Conservation (phyloP, 169 alveolate genomes). For the Plasmodium chabaudi region DNA sequence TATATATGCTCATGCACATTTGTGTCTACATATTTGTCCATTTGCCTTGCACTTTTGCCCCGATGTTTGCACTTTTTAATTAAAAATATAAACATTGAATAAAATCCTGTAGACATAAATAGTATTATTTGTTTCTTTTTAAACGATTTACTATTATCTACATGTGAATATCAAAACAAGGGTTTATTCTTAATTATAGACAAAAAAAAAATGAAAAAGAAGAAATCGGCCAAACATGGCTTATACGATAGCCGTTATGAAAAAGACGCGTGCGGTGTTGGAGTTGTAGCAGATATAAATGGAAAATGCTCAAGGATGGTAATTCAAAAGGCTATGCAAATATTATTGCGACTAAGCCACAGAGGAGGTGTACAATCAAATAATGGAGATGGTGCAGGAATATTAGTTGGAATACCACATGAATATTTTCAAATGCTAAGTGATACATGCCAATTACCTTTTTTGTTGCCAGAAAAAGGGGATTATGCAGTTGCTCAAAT, state of each 20-base stretch:
- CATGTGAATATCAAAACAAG: too few species aligned
- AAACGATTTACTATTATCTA: too few species aligned
- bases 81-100: too few species aligned
- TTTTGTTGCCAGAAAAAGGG: conserved; percentile 77
- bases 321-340: conserved; percentile 80
- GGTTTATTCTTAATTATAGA: not conserved
- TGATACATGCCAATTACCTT: conserved; percentile 77
- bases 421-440: conserved; percentile 75
- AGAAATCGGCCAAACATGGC: conserved; percentile 48
- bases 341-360: conserved; percentile 78
- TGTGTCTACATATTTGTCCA: too few species aligned
- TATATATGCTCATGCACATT: too few species aligned
- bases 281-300: conserved; percentile 80
- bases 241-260: conserved; percentile 80
- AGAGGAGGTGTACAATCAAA: conserved; percentile 84
- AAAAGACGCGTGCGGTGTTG: conserved; percentile 86
- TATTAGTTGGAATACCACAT: conserved; percentile 70
- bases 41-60: too few species aligned
- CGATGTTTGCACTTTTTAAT: too few species aligned
- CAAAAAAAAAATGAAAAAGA: conserved; percentile 18
- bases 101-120: too few species aligned
- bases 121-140: too few species aligned
- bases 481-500: conserved; percentile 79
- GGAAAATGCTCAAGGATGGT: conserved; percentile 77
- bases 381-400: conserved; percentile 82